Percentiles rank a stretch among this genome's conserved stretches.
Conservation (phyloP, 2,329 filamentous ascomycete species). For the Claviceps citrina region DNA sequence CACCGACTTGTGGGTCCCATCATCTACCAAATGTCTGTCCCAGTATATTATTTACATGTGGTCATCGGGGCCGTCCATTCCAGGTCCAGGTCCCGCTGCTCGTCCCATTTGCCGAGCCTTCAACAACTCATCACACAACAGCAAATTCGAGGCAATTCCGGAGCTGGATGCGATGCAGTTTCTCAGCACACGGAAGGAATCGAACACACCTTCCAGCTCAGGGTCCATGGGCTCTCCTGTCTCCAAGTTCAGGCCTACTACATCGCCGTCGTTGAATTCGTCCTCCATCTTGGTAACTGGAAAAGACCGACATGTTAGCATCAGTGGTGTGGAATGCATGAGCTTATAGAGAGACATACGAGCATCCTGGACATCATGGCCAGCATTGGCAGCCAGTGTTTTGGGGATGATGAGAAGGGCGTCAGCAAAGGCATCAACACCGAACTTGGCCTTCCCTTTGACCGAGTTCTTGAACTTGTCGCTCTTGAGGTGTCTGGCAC, state of each 20-base stretch:
- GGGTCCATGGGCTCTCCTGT: slow-evolving; percentile 93
- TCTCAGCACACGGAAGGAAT: slow-evolving; percentile 86
- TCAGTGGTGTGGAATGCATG: too few relatives aligned
- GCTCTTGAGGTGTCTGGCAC: slow-evolving; percentile 71
- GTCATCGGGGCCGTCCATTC: slow-evolving; percentile 46
- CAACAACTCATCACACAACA: slow-evolving; percentile 91
- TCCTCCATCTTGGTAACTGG: slow-evolving; percentile 75
- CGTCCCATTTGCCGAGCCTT: slow-evolving; percentile 93
- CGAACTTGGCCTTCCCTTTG: slow-evolving; percentile 96
- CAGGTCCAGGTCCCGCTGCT: slow-evolving; percentile 44
- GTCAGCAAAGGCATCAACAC: slow-evolving; percentile 87
- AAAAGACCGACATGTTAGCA: slow-evolving; percentile 3
- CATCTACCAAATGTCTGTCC: slow-evolving; percentile 1
- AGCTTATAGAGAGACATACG: slow-evolving; percentile 49
- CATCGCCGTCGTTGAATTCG: slow-evolving; percentile 66
- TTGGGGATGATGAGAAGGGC: slow-evolving; percentile 92
- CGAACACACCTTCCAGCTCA: slow-evolving; percentile 78
- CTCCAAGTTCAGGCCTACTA: slow-evolving; percentile 72
- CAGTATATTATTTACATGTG: slow-evolving; percentile 28
- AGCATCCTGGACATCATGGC: slow-evolving; percentile 92
- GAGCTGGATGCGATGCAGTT: slow-evolving; percentile 90
- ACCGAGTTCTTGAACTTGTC: slow-evolving; percentile 77
- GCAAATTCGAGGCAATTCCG: slow-evolving; percentile 85
- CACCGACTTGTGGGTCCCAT: too few relatives aligned
- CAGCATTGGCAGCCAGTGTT: slow-evolving; percentile 88